Evolutionary conservation across 225 moss, liverwort and hornwort species (phyloP).

Genomic region (Takakia lepidozioides): DNA sequence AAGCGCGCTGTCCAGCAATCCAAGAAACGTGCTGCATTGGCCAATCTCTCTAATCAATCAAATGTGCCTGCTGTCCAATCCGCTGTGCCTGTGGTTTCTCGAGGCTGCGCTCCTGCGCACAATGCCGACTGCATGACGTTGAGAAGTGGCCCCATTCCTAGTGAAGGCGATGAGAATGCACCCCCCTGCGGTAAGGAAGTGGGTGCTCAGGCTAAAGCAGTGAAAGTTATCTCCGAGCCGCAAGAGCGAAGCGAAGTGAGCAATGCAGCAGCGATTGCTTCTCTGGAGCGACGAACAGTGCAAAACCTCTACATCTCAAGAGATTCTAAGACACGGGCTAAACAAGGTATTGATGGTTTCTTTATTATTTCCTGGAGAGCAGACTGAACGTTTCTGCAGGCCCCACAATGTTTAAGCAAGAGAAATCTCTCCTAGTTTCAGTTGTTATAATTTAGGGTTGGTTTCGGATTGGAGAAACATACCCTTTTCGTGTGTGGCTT

Average conservation of each 20-base stretch:
- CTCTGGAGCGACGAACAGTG: conserved; percentile 77
- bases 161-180: conserved; percentile 38
- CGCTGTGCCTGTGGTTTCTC: conserved; percentile 25
- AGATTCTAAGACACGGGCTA: conserved; percentile 56
- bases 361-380: not conserved
- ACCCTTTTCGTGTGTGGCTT: no score
- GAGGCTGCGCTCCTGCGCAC: conserved; percentile 2
- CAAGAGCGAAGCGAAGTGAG: conserved; percentile 18
- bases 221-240: conserved; percentile 10
- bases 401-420: no score
- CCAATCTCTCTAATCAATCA: conserved; percentile 64
- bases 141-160: conserved; percentile 1
- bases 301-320: conserved; percentile 86
- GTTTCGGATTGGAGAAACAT: no score
- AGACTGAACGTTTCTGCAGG: no score
- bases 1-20: conserved; percentile 73
- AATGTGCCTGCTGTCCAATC: conserved; percentile 29
- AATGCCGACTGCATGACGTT: not conserved
- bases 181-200: conserved; percentile 11
- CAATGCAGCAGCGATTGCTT: conserved; percentile 78
- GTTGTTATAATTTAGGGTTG: no score
- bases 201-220: conserved; percentile 9
- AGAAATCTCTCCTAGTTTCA: no score
- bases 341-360: conserved; percentile 47
- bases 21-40: conserved; percentile 69